Evolutionary conservation across 345 rosid species (phyloP).

Genomic region (Passiflora organensis): DNA sequence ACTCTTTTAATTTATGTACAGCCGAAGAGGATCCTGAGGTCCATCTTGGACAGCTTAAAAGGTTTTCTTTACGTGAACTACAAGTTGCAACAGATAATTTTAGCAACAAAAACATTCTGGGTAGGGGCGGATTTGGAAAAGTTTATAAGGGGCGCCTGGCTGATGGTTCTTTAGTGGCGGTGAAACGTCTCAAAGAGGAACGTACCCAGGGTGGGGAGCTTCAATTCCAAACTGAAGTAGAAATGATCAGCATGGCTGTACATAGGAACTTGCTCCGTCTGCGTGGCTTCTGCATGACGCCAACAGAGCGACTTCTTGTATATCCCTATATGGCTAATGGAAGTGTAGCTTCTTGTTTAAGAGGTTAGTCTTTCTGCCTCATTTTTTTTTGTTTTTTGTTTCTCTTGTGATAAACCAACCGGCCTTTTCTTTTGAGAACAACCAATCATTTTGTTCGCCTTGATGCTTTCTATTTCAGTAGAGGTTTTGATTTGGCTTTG

Average conservation of each 20-base stretch:
- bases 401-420: background rate
- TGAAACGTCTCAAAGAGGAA: constrained; percentile 85
- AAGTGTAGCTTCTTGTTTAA: constrained; percentile 91
- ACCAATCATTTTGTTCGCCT: background rate
- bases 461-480: background rate
- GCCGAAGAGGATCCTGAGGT: constrained; percentile 97
- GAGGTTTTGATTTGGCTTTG: too few species aligned
- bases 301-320: constrained; percentile 84
- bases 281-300: constrained; percentile 93
- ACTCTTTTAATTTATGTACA: constrained; percentile 30
- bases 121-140: constrained; percentile 89
- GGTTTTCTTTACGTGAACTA: constrained; percentile 80
- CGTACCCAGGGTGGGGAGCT: constrained; percentile 77
- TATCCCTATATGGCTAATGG: constrained; percentile 90
- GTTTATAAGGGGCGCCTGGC: constrained; percentile 87
- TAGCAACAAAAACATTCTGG: constrained; percentile 61
- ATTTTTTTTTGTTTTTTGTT: background rate
- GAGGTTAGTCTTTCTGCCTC: constrained; percentile 41
- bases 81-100: constrained; percentile 81
- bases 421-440: background rate
- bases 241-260: constrained; percentile 94
- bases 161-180: constrained; percentile 71
- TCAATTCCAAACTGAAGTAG: constrained; percentile 94
- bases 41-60: constrained; percentile 83
- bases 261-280: constrained; percentile 81